Conservation (phyloP, 352 stramenopile species). For the Pythium coloratum region DNA sequence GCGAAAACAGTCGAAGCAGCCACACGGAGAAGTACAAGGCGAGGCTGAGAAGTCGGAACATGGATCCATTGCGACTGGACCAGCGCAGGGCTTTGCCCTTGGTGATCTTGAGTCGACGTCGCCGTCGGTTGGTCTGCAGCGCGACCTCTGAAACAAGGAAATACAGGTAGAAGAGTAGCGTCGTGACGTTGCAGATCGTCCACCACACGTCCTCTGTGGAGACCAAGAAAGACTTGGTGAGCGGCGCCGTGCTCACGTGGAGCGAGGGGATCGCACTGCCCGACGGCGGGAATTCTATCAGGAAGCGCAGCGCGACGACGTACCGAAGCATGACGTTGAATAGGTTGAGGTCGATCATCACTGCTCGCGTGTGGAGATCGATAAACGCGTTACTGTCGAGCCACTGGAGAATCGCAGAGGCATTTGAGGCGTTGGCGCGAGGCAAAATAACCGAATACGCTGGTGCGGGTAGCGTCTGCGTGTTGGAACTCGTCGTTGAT, state of each 20-base stretch:
- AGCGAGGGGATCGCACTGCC: conserved; percentile 38
- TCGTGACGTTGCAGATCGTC: conserved; percentile 32
- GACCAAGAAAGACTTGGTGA: conserved; percentile 44
- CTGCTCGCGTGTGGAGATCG: conserved; percentile 37
- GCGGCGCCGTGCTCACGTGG: conserved; percentile 31
- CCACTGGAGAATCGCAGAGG: conserved; percentile 25
- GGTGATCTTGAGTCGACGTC: conserved; percentile 17
- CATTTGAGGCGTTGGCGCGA: conserved; percentile 20
- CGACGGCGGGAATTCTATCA: conserved; percentile 46
- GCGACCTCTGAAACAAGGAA: conserved; percentile 50
- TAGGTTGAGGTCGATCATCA: conserved; percentile 52
- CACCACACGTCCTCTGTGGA: conserved; percentile 28
- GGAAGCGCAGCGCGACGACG: conserved; percentile 40
- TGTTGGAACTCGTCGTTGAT: conserved; percentile 30
- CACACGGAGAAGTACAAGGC: conserved; percentile 43
- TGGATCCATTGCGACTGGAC: conserved; percentile 33
- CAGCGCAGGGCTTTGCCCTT: conserved; percentile 24
- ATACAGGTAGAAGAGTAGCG: conserved; percentile 45
- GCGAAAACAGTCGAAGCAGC: conserved; percentile 39
- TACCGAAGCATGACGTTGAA: conserved; percentile 51
- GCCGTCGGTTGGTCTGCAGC: conserved; percentile 27
- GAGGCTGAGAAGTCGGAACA: conserved; percentile 34
- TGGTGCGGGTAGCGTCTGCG: conserved; percentile 35
- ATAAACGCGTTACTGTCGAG: conserved; percentile 38
- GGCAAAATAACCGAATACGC: conserved; percentile 47